Base-by-base conservation (phyloP, 129 eudicot genomes). In the Artemisia argyi region DNA sequence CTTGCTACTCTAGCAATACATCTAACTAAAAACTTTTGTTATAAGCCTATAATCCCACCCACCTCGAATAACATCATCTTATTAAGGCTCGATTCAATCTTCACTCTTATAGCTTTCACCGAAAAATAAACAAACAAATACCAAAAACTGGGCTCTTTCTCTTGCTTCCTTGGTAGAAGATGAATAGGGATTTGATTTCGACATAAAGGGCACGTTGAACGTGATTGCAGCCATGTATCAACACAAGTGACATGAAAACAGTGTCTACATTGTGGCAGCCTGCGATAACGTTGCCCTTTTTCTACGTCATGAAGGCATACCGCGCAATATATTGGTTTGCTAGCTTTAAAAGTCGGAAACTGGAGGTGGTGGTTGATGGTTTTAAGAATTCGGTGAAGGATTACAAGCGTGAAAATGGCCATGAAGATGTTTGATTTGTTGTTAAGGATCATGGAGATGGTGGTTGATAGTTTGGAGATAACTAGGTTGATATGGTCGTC, bases 171-270 rank as follows among this genome's bases (percentile, higher is more conserved):
- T 2, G 88, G 80, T 58, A 75, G 78, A 57, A 71, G 72, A 73
- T 75, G 77, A 63, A 72, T 9, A 2, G 82, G 74, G 12, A 86
- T 70, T 66, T 80, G 73, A 48, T 58, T 44, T 66, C 91, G 84
- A 58, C 91, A 86, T 13, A 86, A 68, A 1, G 91, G 91, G 32
- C 91, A 86, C 1, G 91, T 86, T 7, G 84, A 66, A 5, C 74
- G 80, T 2, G 78, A 42, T 4, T 73, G 59, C 18, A 86, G 81
- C 91, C 91, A 86, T 1, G 76, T 22, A 39, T 86, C 86, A 12
- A 83, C 76, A 70, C 91, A 86, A 3, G 66, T 57, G 0, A 74
- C 83, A 47, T 86, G 91, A 65, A 80, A 86, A 56, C 80, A 70
- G 78, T 83, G 91, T 30, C 55, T 57, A 76, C 88, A 86, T 73